These are phyloP conservation scores for bread wheat (Triticum aestivum) DNA, from an alignment of 176 grass and related monocot genomes.

Conservation along the genomic window DNA sequence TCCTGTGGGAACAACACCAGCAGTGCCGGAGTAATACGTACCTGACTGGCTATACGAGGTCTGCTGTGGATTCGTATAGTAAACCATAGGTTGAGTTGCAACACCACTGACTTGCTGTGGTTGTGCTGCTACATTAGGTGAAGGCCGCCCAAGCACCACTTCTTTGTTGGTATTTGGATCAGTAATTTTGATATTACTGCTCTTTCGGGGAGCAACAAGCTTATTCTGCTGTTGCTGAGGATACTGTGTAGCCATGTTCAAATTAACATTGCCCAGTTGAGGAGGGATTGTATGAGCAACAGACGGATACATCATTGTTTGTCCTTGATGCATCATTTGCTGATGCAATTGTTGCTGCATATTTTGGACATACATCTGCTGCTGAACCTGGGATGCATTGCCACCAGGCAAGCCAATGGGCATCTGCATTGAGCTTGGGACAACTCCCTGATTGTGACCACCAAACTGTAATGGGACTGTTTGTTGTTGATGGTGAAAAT, in stretches of 20 bases:
- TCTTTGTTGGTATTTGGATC: conserved; percentile 88
- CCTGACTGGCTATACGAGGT: conserved; percentile 49
- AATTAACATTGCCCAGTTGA: conserved; percentile 54
- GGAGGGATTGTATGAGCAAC: conserved; percentile 55
- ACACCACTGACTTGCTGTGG: conserved; percentile 44
- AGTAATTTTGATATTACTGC: conserved; percentile 72
- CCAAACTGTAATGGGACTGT: conserved; percentile 64
- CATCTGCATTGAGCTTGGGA: conserved; percentile 77
- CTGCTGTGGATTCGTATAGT: conserved; percentile 38
- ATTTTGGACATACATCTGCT: conserved; percentile 52
- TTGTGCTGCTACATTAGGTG: conserved; percentile 53
- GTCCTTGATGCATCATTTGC: conserved; percentile 84
- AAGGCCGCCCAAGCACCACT: conserved; percentile 64
- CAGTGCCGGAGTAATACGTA: conserved; percentile 49
- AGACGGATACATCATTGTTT: conserved; percentile 52
- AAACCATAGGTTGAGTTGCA: conserved; percentile 42
- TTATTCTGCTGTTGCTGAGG: conserved; percentile 58
- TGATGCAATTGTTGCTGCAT: conserved; percentile 71
- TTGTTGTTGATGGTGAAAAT: conserved; percentile 54
- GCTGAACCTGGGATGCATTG: conserved; percentile 58
- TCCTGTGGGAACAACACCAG: conserved; percentile 49
- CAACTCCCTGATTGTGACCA: conserved; percentile 61
- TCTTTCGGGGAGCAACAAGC: conserved; percentile 53
- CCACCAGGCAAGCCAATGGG: conserved; percentile 59
- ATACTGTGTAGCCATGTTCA: conserved; percentile 57